Conservation (phyloP, 441 rosid genomes). For the Flueggea neowawraea region DNA sequence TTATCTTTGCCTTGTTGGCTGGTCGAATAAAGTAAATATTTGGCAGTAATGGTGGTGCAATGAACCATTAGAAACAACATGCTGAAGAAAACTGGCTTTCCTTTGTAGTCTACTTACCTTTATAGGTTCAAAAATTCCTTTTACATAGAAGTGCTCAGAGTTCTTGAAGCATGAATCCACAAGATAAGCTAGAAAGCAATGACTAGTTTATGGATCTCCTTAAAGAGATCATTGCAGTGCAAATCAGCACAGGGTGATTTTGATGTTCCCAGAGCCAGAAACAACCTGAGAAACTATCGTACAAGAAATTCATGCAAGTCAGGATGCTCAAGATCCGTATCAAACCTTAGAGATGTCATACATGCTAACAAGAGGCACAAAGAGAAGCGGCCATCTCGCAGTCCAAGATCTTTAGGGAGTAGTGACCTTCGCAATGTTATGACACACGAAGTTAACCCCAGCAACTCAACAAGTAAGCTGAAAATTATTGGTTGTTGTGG, state of each 20-base stretch:
- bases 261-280: constrained; percentile 28
- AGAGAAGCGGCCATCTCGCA: constrained; percentile 26
- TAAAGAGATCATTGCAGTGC: constrained; percentile 53
- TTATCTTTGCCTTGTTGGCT: neutral
- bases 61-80: constrained; percentile 11
- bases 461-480: constrained; percentile 29
- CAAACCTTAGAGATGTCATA: constrained; percentile 40
- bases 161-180: neutral
- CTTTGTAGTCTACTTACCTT: neutral
- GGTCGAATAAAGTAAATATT: constrained; percentile 10
- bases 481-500: constrained; percentile 21
- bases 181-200: constrained; percentile 19
- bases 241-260: constrained; percentile 37
- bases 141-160: neutral
- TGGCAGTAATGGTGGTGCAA: neutral
- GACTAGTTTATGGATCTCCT: constrained; percentile 45
- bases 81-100: constrained; percentile 9
- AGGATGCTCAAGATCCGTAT: constrained; percentile 38
- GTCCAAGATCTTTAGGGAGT: constrained; percentile 52
- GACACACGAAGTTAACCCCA: constrained; percentile 28
- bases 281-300: constrained; percentile 13
- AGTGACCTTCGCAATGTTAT: constrained; percentile 27
- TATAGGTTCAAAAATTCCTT: neutral
- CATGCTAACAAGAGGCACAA: constrained; percentile 39
- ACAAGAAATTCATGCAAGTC: constrained; percentile 19